Evolutionary conservation across 352 stramenopile species (phyloP), one percentile per base, ranked within the genome.

Genomic region (Phytophthora pseudosyringae): DNA sequence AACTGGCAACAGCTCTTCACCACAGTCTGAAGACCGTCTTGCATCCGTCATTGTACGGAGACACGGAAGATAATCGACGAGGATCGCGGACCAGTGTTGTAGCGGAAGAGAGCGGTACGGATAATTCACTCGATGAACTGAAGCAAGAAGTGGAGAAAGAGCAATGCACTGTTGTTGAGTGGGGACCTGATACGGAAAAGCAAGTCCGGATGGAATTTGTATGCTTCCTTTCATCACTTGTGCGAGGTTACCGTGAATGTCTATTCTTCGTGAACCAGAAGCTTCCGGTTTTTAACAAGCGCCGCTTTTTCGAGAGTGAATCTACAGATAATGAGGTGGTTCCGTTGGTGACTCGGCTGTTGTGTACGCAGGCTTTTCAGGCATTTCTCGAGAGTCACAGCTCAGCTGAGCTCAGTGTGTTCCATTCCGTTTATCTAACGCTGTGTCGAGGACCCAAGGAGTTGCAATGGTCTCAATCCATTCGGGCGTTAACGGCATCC

Each of bases 221-320:
- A 36, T 88, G 82, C 49, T 95, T 86, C 33, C 39, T 93, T 12
- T 76, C 83, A 5, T 69, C 83, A 1, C 76, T 91, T 48, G 46
- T 95, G 5, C 82, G 78, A 65, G 87, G 87, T 21, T 95, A 95
- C 41, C 87, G 84, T 16, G 87, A 93, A 36, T 95, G 87, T n/a
- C 45, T 95, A 18, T 91, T 95, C 45, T 95, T 93, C 43, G 87
- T 95, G 18, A 93, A 95, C 49, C 84, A 92, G 40, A 89, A 89
- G 46, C 74, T 95, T 8, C 85, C 87, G 3, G 87, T 95, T n/a
- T 95, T 95, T 61, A 93, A 95, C 75, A 93, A 95, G 58, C 83
- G 85, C 3, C 73, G 87, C 1, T 95, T 93, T 62, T 87, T 93
- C 39, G 64, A 86, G 10, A 91, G 67, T 16, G 76, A 82, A 53